Percentiles rank a stretch among this genome's conserved stretches.
Evolutionary conservation across 208 protist genomes (phyloP).

Genomic region (Herpetomonas muscarum): DNA sequence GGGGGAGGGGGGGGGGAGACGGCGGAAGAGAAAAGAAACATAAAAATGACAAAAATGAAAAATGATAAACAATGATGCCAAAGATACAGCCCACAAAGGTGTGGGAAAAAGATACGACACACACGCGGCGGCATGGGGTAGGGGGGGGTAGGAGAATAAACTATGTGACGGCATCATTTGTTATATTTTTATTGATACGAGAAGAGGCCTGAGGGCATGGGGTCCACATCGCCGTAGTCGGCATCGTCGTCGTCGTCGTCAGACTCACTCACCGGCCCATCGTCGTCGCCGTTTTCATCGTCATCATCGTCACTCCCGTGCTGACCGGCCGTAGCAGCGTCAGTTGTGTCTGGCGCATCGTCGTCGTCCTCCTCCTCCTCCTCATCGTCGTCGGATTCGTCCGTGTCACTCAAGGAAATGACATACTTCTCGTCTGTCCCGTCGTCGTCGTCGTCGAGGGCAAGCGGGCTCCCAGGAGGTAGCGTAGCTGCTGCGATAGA

Average conservation of each 20-base stretch:
- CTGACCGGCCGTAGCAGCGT: slow-evolving; percentile 13
- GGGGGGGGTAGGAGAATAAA: too few relatives aligned
- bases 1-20: neutral
- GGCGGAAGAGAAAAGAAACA: neutral
- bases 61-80: neutral
- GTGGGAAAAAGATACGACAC: too few relatives aligned
- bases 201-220: neutral
- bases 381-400: slow-evolving; percentile 25
- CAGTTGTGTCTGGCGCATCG: slow-evolving; percentile 15
- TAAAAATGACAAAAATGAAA: neutral
- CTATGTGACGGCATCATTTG: too few relatives aligned
- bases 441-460: neutral
- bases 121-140: too few relatives aligned
- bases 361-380: slow-evolving; percentile 24
- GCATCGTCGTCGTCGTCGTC: slow-evolving; percentile 20
- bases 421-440: neutral
- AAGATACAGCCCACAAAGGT: neutral
- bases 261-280: slow-evolving; percentile 26
- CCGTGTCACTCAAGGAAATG: neutral
- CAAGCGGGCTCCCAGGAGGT: too few relatives aligned
- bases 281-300: slow-evolving; percentile 16
- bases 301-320: slow-evolving; percentile 19
- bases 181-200: too few relatives aligned
- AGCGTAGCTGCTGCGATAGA: too few relatives aligned
- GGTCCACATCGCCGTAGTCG: slow-evolving; percentile 1